phyloP scores from a whole-genome alignment of 2,329 filamentous ascomycete genomes.

The Cytospora mali region DNA sequence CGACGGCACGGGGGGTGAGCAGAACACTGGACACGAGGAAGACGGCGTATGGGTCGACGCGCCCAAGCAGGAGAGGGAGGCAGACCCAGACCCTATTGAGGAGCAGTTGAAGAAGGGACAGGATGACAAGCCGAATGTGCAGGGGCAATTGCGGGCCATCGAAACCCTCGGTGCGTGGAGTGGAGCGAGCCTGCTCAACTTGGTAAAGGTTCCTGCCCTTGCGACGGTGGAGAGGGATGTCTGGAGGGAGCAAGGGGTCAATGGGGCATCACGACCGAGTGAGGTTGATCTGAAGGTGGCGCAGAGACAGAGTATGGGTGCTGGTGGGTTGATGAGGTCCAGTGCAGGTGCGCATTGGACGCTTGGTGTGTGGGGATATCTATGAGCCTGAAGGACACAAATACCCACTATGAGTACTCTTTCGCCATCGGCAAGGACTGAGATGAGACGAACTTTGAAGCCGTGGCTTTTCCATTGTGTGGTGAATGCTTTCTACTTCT shows the following conservation, averaged over 20 bases:
- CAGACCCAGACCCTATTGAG: slow-evolving; percentile 61
- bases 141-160: slow-evolving; percentile 65
- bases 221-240: slow-evolving; percentile 72
- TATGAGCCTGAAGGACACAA: slow-evolving; percentile 1
- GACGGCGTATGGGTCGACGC: slow-evolving; percentile 44
- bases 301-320: slow-evolving; percentile 67
- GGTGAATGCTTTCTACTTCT: background rate
- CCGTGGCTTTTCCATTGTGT: no score
- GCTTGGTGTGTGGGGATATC: slow-evolving; percentile 60
- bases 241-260: slow-evolving; percentile 68
- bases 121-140: slow-evolving; percentile 45
- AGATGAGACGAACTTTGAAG: no score
- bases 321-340: slow-evolving; percentile 50
- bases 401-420: background rate
- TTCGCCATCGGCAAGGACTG: no score
- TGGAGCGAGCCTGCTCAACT: slow-evolving; percentile 70
- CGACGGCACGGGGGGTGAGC: slow-evolving; percentile 31
- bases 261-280: slow-evolving; percentile 60
- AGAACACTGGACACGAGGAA: slow-evolving; percentile 36
- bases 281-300: slow-evolving; percentile 62
- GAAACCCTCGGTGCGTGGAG: slow-evolving; percentile 75
- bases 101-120: slow-evolving; percentile 53
- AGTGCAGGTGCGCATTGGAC: slow-evolving; percentile 58
- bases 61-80: slow-evolving; percentile 43
- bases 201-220: slow-evolving; percentile 68